phyloP scores from a whole-genome alignment of 1,139 yeast species.

The Lodderomyces oxycetoniae region DNA sequence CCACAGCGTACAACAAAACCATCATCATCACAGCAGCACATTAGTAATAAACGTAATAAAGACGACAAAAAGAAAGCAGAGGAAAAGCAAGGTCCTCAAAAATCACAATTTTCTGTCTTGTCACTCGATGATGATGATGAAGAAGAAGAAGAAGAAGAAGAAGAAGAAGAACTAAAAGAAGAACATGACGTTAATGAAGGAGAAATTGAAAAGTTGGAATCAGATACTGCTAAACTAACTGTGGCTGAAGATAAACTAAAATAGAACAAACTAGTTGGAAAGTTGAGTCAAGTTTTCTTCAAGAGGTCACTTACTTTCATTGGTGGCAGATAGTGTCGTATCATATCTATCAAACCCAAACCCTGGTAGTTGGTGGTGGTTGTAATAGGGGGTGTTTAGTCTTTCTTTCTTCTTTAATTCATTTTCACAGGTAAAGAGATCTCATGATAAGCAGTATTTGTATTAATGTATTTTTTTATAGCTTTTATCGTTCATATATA shows the following conservation, averaged over 20 bases:
- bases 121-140: slow-evolving; percentile 57
- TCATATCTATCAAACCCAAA: no score
- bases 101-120: slow-evolving; percentile 64
- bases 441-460: no score
- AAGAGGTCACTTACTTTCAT: no score
- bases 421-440: no score
- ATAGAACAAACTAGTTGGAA: no score
- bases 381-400: no score
- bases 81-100: slow-evolving; percentile 41
- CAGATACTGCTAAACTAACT: slow-evolving; percentile 42
- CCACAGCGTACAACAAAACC: slow-evolving; percentile 19
- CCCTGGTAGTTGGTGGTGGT: no score
- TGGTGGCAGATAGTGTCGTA: no score
- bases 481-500: no score
- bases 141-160: slow-evolving; percentile 28
- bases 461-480: no score
- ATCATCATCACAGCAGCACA: slow-evolving; percentile 2
- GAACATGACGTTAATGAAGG: slow-evolving; percentile 7
- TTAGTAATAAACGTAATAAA: background rate
- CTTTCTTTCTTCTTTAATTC: no score
- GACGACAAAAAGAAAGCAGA: slow-evolving; percentile 18
- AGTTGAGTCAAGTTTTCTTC: no score
- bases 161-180: slow-evolving; percentile 6
- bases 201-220: slow-evolving; percentile 31
- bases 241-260: slow-evolving; percentile 23